phyloP scores from a whole-genome alignment of 2,329 filamentous ascomycete species.

The Hypomyces perniciosus region DNA sequence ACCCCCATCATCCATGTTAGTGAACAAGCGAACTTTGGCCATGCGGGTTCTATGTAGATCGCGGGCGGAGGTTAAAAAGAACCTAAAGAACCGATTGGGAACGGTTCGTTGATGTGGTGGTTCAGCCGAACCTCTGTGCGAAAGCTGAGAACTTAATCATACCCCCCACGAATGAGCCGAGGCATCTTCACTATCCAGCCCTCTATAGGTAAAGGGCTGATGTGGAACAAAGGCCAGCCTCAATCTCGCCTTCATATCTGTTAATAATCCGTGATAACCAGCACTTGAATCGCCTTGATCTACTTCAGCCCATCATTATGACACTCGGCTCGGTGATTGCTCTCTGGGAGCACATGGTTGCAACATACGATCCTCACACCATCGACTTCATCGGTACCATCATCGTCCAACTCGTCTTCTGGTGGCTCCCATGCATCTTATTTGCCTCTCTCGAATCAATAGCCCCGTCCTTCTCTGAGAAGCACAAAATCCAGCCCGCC shows the following conservation, averaged over 20 bases:
- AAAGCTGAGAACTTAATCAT: neutral
- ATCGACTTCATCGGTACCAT: conserved; percentile 38
- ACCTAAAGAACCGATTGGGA: too few species aligned
- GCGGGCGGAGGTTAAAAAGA: too few species aligned
- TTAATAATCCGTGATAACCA: too few species aligned
- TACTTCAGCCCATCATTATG: neutral
- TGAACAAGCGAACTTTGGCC: neutral
- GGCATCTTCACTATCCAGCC: neutral
- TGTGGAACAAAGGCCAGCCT: too few species aligned
- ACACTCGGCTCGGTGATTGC: neutral
- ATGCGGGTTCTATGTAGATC: too few species aligned
- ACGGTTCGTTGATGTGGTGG: too few species aligned
- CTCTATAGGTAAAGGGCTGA: too few species aligned
- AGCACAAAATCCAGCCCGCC: conserved; percentile 49
- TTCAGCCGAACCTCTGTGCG: too few species aligned
- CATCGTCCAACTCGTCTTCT: conserved; percentile 36
- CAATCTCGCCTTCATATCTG: too few species aligned
- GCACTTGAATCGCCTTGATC: too few species aligned
- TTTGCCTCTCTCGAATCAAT: conserved; percentile 39
- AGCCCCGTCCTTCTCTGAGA: conserved; percentile 41
- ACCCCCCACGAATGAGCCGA: conserved; percentile 10
- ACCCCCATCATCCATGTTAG: too few species aligned
- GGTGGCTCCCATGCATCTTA: conserved; percentile 38
- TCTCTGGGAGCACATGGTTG: conserved; percentile 20
- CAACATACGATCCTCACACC: conserved; percentile 22